Percentiles rank a stretch among this genome's conserved stretches.
These are phyloP conservation scores for Zygosaccharomyces pseudobailii DNA, from an alignment of 1,139 yeast genomes.

Conservation along the genomic window DNA sequence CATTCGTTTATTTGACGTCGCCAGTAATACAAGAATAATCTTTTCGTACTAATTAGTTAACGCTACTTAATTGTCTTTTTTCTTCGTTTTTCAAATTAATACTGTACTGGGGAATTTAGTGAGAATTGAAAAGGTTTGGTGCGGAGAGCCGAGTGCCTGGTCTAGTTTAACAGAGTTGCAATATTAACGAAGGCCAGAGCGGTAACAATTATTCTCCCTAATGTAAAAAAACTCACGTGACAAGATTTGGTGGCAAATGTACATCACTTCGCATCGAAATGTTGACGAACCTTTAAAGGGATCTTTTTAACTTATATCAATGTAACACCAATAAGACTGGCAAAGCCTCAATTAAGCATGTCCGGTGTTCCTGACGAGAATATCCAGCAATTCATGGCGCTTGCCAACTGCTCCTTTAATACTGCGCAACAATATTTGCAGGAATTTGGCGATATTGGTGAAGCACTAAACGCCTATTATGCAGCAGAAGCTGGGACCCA, in stretches of 20 bases:
- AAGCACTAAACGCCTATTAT: slow-evolving; percentile 35
- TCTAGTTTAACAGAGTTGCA: too few species aligned
- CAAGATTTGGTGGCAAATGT: not conserved
- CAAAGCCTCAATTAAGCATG: slow-evolving; percentile 5
- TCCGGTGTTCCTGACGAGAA: slow-evolving; percentile 22
- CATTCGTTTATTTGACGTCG: slow-evolving; percentile 26
- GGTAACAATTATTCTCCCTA: not conserved
- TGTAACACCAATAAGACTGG: not conserved
- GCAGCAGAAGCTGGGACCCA: slow-evolving; percentile 17
- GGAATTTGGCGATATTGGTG: slow-evolving; percentile 33
- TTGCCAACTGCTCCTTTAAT: slow-evolving; percentile 43
- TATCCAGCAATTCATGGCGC: slow-evolving; percentile 50
- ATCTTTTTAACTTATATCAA: not conserved
- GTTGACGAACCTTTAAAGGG: not conserved
- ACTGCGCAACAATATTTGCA: slow-evolving; percentile 43
- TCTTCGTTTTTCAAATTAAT: not conserved
- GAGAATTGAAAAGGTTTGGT: too few species aligned
- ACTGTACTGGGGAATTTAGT: too few species aligned
- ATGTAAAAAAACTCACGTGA: not conserved
- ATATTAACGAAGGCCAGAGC: not conserved
- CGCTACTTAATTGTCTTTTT: not conserved
- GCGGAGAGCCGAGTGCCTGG: too few species aligned
- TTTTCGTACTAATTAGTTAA: not conserved
- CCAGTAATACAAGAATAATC: not conserved
- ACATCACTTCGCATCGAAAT: not conserved